Base-by-base conservation (phyloP, 345 rosid species). In the Euphorbia tirucalli region DNA sequence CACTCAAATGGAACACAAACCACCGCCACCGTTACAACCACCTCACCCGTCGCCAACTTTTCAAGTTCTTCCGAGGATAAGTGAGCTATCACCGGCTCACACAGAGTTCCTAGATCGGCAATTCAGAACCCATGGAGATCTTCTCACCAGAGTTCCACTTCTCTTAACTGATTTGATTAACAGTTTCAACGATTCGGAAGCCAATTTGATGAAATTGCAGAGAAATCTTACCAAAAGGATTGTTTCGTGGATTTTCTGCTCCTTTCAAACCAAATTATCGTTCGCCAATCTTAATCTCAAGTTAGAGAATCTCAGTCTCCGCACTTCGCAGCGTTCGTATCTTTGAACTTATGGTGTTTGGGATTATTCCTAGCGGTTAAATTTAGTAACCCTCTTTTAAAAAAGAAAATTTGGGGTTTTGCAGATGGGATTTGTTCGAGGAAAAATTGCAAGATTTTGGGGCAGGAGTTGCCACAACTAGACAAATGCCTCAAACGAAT, bases 161-260 rank as follows among this genome's bases (percentile, higher is more conserved):
- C 87, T 86, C 32, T 46, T 80, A 10, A 61, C 88, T 27, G 77
- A 71, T 70, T 76, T 85, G 72, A 70, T 60, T 61, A 31, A 55
- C 18, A 76, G 70, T 74, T 72, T 79, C 75, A 13, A 80, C 65
- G 74, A 75, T 71, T 79, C 69, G 71, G 84, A 84, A 67, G 60
- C 61, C 57, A 43, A 76, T 63, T 80, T 87, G 71, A 77, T 73
- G 3, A 54, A 78, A 22, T 86, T 89, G n/a, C 87, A 75, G 16
- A 65, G 61, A 19, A 66, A 58, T 66, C 88, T 87, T 57, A 66
- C 77, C 3, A 82, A 87, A 73, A 83, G 66, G 69, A 80, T 84
- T 21, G 85, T 91, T 22, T 89, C 91, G 5, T 91, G 95, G 93
- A 88, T 91, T 77, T 85, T 87, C 46, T 83, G 82, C 28, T 89